phyloP scores from a whole-genome alignment of 345 rosid genomes.

The Citrus medica region DNA sequence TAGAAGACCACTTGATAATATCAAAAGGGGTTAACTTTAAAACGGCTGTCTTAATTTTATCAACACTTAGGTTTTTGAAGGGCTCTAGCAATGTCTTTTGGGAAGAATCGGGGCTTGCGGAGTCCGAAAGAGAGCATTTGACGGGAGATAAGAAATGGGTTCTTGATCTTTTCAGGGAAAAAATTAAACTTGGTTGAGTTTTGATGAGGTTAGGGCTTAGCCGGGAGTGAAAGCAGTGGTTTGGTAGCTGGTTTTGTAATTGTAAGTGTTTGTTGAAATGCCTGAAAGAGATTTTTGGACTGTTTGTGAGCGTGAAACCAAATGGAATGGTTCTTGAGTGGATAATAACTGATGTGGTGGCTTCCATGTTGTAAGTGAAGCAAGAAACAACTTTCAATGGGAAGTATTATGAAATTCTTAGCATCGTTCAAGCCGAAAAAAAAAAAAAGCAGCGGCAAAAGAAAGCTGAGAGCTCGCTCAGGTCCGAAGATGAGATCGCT shows the following conservation, averaged over 20 bases:
- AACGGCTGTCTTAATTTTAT: conserved; percentile 36
- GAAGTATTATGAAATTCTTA: not conserved
- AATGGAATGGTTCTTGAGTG: conserved; percentile 41
- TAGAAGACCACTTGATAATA: conserved; percentile 51
- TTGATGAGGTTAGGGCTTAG: conserved; percentile 18
- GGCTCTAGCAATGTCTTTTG: conserved; percentile 36
- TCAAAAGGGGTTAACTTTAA: conserved; percentile 44
- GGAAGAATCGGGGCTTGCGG: conserved; percentile 35
- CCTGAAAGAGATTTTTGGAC: conserved; percentile 36
- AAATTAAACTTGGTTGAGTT: conserved; percentile 15
- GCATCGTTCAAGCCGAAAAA: not conserved
- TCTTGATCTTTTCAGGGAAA: conserved; percentile 16
- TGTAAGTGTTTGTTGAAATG: conserved; percentile 65
- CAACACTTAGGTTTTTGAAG: conserved; percentile 38
- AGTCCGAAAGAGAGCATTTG: conserved; percentile 51
- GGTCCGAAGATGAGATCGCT: not conserved
- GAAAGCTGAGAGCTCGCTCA: conserved; percentile 21
- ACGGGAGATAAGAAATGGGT: conserved; percentile 30
- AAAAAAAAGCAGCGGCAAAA: not conserved
- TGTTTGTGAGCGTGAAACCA: conserved; percentile 4
- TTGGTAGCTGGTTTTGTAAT: conserved; percentile 20
- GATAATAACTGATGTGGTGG: conserved; percentile 45
- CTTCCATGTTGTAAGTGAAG: conserved; percentile 42
- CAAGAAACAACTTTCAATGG: not conserved
- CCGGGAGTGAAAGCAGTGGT: conserved; percentile 11